Conservation (phyloP, 805 yeast species). For the Starmera dryadoides region DNA sequence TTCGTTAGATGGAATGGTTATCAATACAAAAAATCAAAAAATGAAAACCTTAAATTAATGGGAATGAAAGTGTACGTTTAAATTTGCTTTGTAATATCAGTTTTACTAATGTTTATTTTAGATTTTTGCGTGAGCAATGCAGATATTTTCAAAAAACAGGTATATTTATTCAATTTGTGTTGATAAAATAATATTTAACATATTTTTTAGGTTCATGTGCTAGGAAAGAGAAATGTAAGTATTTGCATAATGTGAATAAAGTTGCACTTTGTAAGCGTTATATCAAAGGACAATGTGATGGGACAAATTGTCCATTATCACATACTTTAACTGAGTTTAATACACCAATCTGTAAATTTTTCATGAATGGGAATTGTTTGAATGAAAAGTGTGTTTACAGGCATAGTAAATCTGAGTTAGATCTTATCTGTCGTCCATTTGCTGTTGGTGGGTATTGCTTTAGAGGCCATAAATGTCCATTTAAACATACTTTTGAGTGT, state of each 20-base stretch:
- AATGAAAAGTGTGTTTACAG: slow-evolving; percentile 43
- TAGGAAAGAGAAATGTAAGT: slow-evolving; percentile 44
- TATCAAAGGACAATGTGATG: slow-evolving; percentile 40
- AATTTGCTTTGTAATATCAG: background rate
- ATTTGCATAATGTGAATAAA: slow-evolving; percentile 41
- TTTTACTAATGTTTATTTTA: background rate
- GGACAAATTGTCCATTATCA: slow-evolving; percentile 42
- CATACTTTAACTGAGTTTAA: slow-evolving; percentile 56
- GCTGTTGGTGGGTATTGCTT: slow-evolving; percentile 64
- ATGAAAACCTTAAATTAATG: slow-evolving; percentile 21
- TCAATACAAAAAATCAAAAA: slow-evolving; percentile 18
- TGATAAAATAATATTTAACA: background rate
- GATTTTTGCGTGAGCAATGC: slow-evolving; percentile 18
- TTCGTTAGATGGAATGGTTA: slow-evolving; percentile 26
- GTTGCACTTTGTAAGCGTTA: slow-evolving; percentile 48
- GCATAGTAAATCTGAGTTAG: slow-evolving; percentile 36
- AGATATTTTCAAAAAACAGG: slow-evolving; percentile 21
- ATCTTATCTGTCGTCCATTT: slow-evolving; percentile 57
- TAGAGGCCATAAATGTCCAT: slow-evolving; percentile 49
- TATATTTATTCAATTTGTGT: background rate
- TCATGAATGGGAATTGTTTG: slow-evolving; percentile 37
- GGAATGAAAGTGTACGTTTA: slow-evolving; percentile 9
- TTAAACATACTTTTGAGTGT: slow-evolving; percentile 54
- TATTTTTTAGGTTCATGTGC: slow-evolving; percentile 40
- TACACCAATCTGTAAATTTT: slow-evolving; percentile 51